Evolutionary conservation across 1,284 basidiomycete genomes (phyloP).

Genomic region (Singerocomus inundabilis): DNA sequence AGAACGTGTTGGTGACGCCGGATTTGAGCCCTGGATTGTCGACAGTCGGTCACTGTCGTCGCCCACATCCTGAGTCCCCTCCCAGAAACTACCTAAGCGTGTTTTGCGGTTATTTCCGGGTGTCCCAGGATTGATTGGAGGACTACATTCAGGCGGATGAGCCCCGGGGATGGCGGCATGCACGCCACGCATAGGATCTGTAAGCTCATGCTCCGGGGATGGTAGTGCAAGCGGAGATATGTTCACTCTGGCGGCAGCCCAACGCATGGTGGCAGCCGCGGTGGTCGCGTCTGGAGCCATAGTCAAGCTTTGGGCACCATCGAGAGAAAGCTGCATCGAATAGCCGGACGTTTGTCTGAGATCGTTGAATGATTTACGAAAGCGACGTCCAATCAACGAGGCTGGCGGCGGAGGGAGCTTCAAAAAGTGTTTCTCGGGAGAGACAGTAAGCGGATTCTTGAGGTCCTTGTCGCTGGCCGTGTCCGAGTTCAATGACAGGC

Average conservation of each 20-base stretch:
- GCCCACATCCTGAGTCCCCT: slow-evolving; percentile 54
- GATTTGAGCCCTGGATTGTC: slow-evolving; percentile 27
- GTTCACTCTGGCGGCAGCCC: slow-evolving; percentile 72
- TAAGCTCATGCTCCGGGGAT: slow-evolving; percentile 83
- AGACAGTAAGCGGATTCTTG: slow-evolving; percentile 24
- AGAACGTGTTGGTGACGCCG: slow-evolving; percentile 24
- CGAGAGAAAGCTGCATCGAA: slow-evolving; percentile 27
- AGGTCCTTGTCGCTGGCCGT: slow-evolving; percentile 21
- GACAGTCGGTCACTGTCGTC: slow-evolving; percentile 33
- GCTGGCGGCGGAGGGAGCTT: slow-evolving; percentile 27
- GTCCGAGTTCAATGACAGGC: slow-evolving; percentile 14
- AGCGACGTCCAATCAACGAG: slow-evolving; percentile 38
- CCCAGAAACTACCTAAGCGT: slow-evolving; percentile 68
- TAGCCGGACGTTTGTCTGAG: slow-evolving; percentile 36
- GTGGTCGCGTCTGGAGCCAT: slow-evolving; percentile 56
- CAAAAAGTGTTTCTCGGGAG: slow-evolving; percentile 29
- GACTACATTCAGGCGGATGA: slow-evolving; percentile 40
- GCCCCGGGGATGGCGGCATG: slow-evolving; percentile 67
- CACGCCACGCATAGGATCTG: slow-evolving; percentile 77
- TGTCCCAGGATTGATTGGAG: slow-evolving; percentile 37
- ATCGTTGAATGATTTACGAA: slow-evolving; percentile 59
- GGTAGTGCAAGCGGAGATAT: slow-evolving; percentile 80
- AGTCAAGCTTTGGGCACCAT: slow-evolving; percentile 28
- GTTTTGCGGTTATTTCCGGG: slow-evolving; percentile 53
- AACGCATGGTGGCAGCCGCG: slow-evolving; percentile 80